A percentile compares a stretch with the other conserved stretches of the same genome.
phyloP scores from a whole-genome alignment of 257 asterid genomes.

The Salvia rosmarinus region DNA sequence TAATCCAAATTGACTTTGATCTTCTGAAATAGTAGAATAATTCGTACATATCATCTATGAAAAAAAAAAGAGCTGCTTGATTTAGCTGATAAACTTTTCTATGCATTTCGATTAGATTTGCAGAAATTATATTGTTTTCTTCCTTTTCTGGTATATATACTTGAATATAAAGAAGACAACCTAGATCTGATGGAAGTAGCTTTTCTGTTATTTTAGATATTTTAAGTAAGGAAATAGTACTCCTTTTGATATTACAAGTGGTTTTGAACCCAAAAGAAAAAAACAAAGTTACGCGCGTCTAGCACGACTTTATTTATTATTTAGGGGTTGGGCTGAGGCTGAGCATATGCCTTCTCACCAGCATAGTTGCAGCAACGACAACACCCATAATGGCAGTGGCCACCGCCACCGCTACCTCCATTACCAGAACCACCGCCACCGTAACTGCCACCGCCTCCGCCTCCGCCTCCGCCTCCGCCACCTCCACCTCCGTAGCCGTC shows the following conservation, averaged over 20 bases:
- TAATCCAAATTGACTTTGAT: too few relatives aligned
- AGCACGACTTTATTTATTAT: neutral
- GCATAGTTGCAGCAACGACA: constrained; percentile 17
- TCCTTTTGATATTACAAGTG: neutral
- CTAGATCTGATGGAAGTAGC: neutral
- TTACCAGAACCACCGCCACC: neutral
- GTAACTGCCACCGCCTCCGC: neutral
- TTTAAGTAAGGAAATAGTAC: neutral
- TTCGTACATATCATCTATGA: too few relatives aligned
- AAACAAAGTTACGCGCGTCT: too few relatives aligned
- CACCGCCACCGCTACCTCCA: neutral
- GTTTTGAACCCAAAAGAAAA: neutral
- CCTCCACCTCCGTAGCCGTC: too few relatives aligned
- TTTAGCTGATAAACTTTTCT: too few relatives aligned
- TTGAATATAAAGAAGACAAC: neutral
- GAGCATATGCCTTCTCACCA: neutral
- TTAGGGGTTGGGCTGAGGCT: neutral
- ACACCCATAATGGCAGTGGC: neutral
- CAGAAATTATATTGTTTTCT: too few relatives aligned
- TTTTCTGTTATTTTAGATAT: neutral
- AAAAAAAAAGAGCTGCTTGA: too few relatives aligned
- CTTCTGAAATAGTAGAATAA: too few relatives aligned
- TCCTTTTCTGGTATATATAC: too few relatives aligned
- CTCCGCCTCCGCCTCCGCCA: neutral
- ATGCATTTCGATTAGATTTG: too few relatives aligned